Conservation (phyloP, 768 basidiomycete genomes). For the Tulasnella sp. region DNA sequence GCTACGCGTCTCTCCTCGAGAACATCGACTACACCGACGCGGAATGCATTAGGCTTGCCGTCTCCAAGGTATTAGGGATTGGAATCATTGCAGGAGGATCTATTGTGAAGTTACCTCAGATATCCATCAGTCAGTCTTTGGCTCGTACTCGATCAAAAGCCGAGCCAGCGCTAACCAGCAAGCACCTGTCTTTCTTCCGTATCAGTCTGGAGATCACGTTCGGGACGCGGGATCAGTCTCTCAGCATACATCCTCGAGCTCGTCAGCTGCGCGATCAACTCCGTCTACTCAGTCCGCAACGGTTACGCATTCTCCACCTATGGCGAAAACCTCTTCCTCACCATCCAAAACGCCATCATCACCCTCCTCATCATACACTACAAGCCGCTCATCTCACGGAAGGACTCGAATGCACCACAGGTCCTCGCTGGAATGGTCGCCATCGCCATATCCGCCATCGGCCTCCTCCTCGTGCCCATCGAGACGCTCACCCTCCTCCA, state of each 20-base stretch:
- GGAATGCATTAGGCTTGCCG: slow-evolving; percentile 78
- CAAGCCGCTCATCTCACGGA: slow-evolving; percentile 22
- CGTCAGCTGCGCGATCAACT: slow-evolving; percentile 76
- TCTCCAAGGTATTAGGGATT: slow-evolving; percentile 87
- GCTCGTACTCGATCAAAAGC: not conserved
- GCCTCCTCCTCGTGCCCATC: slow-evolving; percentile 32
- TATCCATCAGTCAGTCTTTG: slow-evolving; percentile 62
- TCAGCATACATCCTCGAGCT: slow-evolving; percentile 87
- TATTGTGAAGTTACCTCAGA: slow-evolving; percentile 93
- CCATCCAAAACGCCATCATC: slow-evolving; percentile 78
- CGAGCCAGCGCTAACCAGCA: not conserved
- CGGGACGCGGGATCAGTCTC: slow-evolving; percentile 80
- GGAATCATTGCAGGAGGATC: slow-evolving; percentile 88
- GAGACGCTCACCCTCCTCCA: slow-evolving; percentile 59
- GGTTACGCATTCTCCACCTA: slow-evolving; percentile 93
- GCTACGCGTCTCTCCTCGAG: slow-evolving; percentile 81
- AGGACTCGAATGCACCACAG: slow-evolving; percentile 16
- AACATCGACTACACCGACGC: slow-evolving; percentile 67
- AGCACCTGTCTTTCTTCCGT: not conserved
- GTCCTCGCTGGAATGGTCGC: slow-evolving; percentile 28
- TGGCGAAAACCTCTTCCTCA: slow-evolving; percentile 92
- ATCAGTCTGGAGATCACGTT: slow-evolving; percentile 57
- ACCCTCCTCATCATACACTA: slow-evolving; percentile 77
- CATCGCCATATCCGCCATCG: slow-evolving; percentile 28
- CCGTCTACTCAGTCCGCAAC: slow-evolving; percentile 77